These are phyloP conservation scores for Meripilus lineatus DNA, from an alignment of 1,284 basidiomycete species.

Conservation along the genomic window DNA sequence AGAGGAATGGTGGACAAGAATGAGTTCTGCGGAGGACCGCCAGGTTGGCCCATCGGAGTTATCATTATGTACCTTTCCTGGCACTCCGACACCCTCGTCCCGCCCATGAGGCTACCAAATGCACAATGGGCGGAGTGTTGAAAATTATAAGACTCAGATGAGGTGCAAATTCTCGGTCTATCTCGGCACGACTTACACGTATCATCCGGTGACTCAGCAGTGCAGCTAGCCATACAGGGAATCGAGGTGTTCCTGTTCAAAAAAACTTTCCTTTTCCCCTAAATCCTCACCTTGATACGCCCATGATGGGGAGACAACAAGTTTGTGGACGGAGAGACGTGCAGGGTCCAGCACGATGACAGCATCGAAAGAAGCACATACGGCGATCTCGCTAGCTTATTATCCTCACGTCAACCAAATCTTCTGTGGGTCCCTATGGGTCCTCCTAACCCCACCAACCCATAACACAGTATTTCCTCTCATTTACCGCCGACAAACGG, in stretches of 20 bases:
- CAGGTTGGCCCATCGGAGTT: conserved; percentile 7
- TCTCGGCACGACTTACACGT: conserved; percentile 1
- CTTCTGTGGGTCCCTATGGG: conserved; percentile 7
- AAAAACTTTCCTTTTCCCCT: neutral
- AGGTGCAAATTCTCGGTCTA: neutral
- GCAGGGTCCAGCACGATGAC: no score
- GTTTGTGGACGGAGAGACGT: no score
- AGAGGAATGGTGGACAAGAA: conserved; percentile 2
- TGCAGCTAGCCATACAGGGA: neutral
- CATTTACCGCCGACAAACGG: no score
- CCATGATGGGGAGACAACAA: no score
- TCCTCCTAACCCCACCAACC: conserved; percentile 8
- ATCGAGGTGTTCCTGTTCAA: neutral
- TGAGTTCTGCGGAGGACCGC: conserved; percentile 4
- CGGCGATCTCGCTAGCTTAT: neutral
- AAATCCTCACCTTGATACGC: no score
- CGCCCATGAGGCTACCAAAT: conserved; percentile 10
- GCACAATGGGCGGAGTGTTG: conserved; percentile 5
- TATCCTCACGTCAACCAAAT: neutral
- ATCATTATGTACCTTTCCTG: conserved; percentile 9
- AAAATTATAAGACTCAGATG: conserved; percentile 1
- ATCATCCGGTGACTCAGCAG: conserved; percentile 5
- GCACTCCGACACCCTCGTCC: conserved; percentile 2
- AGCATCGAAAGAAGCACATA: neutral
- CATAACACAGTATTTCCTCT: no score